Base-by-base conservation (phyloP, 768 basidiomycete genomes). In the Leucocoprinus leucothites region DNA sequence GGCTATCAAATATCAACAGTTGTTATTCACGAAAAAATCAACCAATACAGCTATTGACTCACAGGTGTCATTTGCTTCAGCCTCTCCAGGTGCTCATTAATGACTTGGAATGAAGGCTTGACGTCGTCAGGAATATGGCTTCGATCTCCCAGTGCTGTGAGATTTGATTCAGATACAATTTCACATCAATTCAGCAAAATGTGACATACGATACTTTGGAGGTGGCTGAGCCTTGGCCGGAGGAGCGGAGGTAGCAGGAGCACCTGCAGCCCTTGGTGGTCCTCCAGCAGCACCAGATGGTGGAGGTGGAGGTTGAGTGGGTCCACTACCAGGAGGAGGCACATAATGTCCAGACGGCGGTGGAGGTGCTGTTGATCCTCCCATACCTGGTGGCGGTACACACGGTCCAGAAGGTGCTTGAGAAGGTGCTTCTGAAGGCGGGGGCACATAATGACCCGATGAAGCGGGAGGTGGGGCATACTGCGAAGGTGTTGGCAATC, bases 41-140 rank as follows among this genome's bases (percentile, higher is more conserved):
- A 1, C 35, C n/a, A n/a, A 31, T 5, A 5, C 31, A 11, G 14
- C n/a, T n/a, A n/a, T 46, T 57, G 19, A 80, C 86, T 59, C 58
- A 94, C 94, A 11, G 92, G 91, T 6, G 79, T 82, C 11, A 76
- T 82, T 66, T 92, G 87, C 72, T 81, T 91, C 71, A 92, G 66
- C 38, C 79, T 78, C 43, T 75, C 73, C 61, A 95, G 64, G 54
- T 89, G 85, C 44, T 76, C 76, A 19, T 77, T 76, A 36, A 97
- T 74, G 16, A 88, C 75, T 48, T 82, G 76, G 58, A 78, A 94
- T 48, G 89, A 84, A 0, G 87, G 84, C 54, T 75, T 69, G 19
- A 81, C 77, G 44, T 77, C 72, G 8, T 86, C 84, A 0, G 94
- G 88, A n/a, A 98, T 97, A 68, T 98, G 96, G n/a, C 82, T 83